Evolutionary conservation across 768 basidiomycete species (phyloP).

Genomic region (Hypsizygus marmoreus): DNA sequence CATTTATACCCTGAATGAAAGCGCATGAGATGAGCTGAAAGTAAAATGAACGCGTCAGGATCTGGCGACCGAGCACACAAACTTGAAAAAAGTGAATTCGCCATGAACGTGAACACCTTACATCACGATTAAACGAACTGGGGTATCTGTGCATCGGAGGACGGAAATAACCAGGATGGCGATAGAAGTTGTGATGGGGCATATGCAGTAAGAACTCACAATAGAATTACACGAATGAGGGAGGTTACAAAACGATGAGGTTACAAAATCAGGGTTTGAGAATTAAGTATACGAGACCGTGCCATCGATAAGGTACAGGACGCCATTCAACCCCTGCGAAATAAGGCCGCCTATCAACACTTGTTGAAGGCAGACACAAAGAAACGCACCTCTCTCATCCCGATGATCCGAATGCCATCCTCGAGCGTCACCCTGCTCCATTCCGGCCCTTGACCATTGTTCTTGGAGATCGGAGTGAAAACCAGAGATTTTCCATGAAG

Average conservation of each 20-base stretch:
- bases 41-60: too few species aligned
- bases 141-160: too few species aligned
- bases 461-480: slow-evolving; percentile 44
- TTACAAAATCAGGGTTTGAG: too few species aligned
- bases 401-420: slow-evolving; percentile 54
- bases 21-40: too few species aligned
- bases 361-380: neutral
- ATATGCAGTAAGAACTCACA: neutral
- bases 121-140: too few species aligned
- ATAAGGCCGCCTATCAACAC: neutral
- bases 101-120: too few species aligned
- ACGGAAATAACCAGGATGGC: neutral
- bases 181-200: neutral
- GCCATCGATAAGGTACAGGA: slow-evolving; percentile 60
- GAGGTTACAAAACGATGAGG: neutral
- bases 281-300: slow-evolving; percentile 37
- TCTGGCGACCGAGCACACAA: too few species aligned
- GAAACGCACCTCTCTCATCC: slow-evolving; percentile 58
- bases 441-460: slow-evolving; percentile 38
- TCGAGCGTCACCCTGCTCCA: slow-evolving; percentile 66
- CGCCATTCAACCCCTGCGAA: slow-evolving; percentile 53
- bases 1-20: too few species aligned
- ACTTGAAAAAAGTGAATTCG: too few species aligned
- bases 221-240: slow-evolving; percentile 5
- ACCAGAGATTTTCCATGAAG: slow-evolving; percentile 58